phyloP scores from a whole-genome alignment of 139 green algal genomes.

The Chlamydomonas sphaeroides region DNA sequence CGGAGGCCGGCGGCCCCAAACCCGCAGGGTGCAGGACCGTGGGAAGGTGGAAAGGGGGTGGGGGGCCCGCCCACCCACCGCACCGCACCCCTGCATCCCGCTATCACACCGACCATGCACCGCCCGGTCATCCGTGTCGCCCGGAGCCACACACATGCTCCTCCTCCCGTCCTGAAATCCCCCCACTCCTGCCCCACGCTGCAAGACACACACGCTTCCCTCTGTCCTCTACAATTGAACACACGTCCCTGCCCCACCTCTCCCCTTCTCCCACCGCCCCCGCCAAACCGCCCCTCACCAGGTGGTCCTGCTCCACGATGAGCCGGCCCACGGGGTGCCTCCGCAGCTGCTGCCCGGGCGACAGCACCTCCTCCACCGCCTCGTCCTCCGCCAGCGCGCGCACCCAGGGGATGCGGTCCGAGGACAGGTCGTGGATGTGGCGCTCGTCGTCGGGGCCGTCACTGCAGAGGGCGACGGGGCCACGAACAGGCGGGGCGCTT shows the following conservation, averaged over 20 bases:
- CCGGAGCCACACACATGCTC: no score
- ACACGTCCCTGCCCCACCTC: not conserved
- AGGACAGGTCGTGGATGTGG: not conserved
- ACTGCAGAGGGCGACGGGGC: no score
- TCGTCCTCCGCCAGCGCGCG: slow-evolving; percentile 40
- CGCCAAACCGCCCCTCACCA: slow-evolving; percentile 48
- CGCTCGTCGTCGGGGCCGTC: no score
- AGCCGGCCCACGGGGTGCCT: slow-evolving; percentile 58
- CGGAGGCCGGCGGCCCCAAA: not conserved
- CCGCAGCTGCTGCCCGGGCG: slow-evolving; percentile 52
- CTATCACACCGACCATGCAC: no score
- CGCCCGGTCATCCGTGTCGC: no score
- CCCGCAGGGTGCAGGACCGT: not conserved
- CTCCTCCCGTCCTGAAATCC: no score
- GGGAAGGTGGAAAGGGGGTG: no score
- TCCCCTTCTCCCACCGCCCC: not conserved
- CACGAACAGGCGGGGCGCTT: no score
- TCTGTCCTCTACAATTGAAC: not conserved
- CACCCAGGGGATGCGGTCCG: slow-evolving; percentile 33
- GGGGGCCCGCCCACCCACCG: no score
- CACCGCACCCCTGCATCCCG: no score
- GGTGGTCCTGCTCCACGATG: slow-evolving; percentile 61
- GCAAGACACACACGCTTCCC: no score
- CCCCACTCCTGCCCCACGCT: no score
- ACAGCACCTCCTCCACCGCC: slow-evolving; percentile 56